phyloP scores from a whole-genome alignment of 108 stramenopile species.

The Ochromonas danica region DNA sequence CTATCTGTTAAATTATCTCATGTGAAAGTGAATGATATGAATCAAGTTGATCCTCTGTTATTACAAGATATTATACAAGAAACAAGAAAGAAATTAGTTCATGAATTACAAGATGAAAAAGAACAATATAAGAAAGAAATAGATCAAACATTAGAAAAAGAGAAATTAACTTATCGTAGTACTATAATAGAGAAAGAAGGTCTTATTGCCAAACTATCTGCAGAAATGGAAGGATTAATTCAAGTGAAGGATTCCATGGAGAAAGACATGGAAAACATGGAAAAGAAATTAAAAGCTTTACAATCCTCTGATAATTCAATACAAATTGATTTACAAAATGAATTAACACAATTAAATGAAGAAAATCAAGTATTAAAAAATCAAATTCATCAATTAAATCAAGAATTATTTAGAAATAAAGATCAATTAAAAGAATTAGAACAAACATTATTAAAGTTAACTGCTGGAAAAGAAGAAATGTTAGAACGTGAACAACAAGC shows the following conservation, averaged over 20 bases:
- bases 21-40: not conserved
- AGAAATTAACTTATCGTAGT: not conserved
- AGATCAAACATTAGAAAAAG: not conserved
- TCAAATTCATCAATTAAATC: not conserved
- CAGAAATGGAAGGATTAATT: not conserved
- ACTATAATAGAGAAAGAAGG: slow-evolving; percentile 20
- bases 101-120: not conserved
- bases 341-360: not conserved
- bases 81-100: not conserved
- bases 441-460: not conserved
- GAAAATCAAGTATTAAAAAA: not conserved
- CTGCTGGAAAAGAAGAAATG: slow-evolving; percentile 6
- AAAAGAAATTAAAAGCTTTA: not conserved
- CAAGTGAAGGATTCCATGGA: not conserved
- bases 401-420: not conserved
- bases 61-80: not conserved
- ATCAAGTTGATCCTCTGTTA: not conserved
- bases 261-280: not conserved
- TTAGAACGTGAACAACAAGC: not conserved
- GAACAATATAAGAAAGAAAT: not conserved
- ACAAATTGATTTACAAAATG: not conserved
- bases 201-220: not conserved
- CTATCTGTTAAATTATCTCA: not conserved
- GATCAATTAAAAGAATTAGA: not conserved
- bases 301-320: not conserved